Conservation (phyloP, 2,329 filamentous ascomycete species). For the Colletotrichum tropicale region DNA sequence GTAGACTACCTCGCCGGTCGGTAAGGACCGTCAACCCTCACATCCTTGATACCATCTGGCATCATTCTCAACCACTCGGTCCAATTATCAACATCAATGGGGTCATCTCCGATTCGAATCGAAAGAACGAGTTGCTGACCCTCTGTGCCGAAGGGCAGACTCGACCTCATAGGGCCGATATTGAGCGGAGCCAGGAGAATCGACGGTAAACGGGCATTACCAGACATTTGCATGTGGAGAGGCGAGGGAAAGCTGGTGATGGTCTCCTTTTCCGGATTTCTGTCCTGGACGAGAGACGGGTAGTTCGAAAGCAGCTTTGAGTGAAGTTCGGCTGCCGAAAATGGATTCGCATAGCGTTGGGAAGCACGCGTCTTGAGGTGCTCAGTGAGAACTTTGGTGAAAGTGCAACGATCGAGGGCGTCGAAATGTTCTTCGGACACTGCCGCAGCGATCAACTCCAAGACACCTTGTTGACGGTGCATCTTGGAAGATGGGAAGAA, state of each 20-base stretch:
- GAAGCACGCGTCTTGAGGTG: constrained; percentile 52
- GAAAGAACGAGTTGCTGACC: constrained; percentile 54
- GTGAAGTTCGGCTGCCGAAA: constrained; percentile 60
- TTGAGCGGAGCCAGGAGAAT: constrained; percentile 59
- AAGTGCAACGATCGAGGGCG: constrained; percentile 53
- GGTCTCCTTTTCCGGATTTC: constrained; percentile 49
- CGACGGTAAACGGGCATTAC: constrained; percentile 57
- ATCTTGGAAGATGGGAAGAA: constrained; percentile 61
- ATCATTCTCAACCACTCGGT: constrained; percentile 63
- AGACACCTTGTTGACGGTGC: constrained; percentile 55
- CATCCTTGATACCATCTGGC: constrained; percentile 60
- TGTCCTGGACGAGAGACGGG: constrained; percentile 56
- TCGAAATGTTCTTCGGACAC: constrained; percentile 56
- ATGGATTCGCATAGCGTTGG: constrained; percentile 44
- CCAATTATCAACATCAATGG: constrained; percentile 58
- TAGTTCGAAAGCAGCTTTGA: constrained; percentile 57
- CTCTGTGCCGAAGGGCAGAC: constrained; percentile 46
- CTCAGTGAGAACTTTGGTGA: constrained; percentile 55
- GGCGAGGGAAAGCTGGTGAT: constrained; percentile 57
- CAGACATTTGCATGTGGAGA: constrained; percentile 60
- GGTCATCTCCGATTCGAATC: constrained; percentile 55
- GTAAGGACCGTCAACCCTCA: constrained; percentile 59
- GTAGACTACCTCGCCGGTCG: constrained; percentile 36
- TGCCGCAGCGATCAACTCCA: constrained; percentile 62
- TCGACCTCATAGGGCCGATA: constrained; percentile 39